These are phyloP conservation scores for Talaromyces borbonicus DNA, from an alignment of 495 filamentous ascomycete species.

Conservation along the genomic window DNA sequence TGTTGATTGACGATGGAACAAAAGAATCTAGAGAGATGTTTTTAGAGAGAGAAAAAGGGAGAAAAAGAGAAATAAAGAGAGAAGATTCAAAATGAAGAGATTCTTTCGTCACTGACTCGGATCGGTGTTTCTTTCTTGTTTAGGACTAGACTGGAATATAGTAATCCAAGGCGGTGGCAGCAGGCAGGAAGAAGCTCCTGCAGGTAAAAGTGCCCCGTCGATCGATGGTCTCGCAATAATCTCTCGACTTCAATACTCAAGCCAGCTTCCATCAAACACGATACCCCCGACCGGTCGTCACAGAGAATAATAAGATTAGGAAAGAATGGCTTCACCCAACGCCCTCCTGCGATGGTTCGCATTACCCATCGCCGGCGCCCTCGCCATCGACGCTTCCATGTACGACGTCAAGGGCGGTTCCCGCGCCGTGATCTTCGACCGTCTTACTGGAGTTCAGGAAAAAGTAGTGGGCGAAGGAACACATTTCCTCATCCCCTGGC, in stretches of 20 bases:
- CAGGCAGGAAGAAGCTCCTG: conserved; percentile 1
- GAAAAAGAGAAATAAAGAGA: conserved; percentile 7
- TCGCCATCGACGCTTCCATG: conserved; percentile 61
- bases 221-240: conserved; percentile 1
- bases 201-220: neutral
- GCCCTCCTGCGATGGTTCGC: conserved; percentile 35
- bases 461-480: conserved; percentile 90
- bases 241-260: neutral
- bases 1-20: no score
- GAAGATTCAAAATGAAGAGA: conserved; percentile 2
- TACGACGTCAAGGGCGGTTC: conserved; percentile 96
- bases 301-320: conserved; percentile 22
- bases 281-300: no score
- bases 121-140: neutral
- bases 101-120: neutral
- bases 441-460: conserved; percentile 86
- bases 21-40: no score
- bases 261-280: conserved; percentile 2
- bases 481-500: conserved; percentile 92
- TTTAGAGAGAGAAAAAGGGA: neutral
- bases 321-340: conserved; percentile 44
- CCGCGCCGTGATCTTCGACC: conserved; percentile 96
- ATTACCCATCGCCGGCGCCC: conserved; percentile 54
- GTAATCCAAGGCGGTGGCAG: neutral
- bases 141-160: neutral